Conservation (phyloP, 1,284 basidiomycete genomes). For the Leccinum subatratum region DNA sequence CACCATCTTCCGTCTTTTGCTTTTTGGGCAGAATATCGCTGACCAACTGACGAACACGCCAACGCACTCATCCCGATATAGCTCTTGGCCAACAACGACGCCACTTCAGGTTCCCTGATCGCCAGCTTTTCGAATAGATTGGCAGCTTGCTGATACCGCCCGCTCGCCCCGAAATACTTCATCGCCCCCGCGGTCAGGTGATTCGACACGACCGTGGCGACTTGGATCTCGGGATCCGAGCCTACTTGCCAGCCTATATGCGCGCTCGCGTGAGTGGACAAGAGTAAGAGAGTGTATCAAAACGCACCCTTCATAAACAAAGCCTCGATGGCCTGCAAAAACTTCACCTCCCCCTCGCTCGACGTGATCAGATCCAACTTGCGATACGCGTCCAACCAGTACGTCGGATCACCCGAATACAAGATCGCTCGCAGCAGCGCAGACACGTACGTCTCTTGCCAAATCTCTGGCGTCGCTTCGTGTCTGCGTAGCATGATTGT, state of each 20-base stretch:
- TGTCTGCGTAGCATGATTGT: conserved; percentile 52
- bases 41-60: too few species aligned
- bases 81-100: conserved; percentile 81
- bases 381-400: conserved; percentile 88
- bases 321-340: conserved; percentile 86
- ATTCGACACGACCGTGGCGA: conserved; percentile 96
- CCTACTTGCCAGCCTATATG: conserved; percentile 91
- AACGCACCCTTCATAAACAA: conserved; percentile 81
- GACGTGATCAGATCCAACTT: conserved; percentile 93
- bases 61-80: conserved; percentile 95
- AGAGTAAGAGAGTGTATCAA: background rate
- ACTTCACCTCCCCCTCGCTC: conserved; percentile 83
- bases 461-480: conserved; percentile 87
- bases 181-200: conserved; percentile 92
- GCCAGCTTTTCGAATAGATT: conserved; percentile 93
- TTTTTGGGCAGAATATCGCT: conserved; percentile 69
- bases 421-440: conserved; percentile 87
- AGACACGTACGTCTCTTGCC: conserved; percentile 97
- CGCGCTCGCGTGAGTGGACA: background rate
- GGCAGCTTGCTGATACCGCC: conserved; percentile 82
- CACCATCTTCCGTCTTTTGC: conserved; percentile 77
- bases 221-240: conserved; percentile 97
- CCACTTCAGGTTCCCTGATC: conserved; percentile 83
- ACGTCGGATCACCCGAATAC: conserved; percentile 93
- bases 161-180: conserved; percentile 96